Evolutionary conservation across 2,329 filamentous ascomycete genomes (phyloP).

Genomic region (Penicillium sp.): DNA sequence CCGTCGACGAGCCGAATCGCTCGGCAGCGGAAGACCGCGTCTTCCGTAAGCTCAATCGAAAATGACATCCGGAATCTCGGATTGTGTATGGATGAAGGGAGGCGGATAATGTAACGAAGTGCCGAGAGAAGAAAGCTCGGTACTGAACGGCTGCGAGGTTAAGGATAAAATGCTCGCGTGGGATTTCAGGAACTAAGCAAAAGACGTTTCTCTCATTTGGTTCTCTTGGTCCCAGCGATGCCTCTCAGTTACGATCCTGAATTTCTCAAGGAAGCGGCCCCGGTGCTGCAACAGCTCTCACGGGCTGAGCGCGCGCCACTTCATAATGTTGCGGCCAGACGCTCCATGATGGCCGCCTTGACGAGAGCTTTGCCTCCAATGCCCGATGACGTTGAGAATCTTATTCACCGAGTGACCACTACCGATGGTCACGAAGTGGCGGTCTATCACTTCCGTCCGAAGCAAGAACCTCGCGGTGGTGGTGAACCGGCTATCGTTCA

Average conservation of each 20-base stretch:
- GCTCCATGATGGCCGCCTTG: slow-evolving; percentile 1
- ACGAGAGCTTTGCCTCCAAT: neutral
- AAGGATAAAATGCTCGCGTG: no score
- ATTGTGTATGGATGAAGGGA: no score
- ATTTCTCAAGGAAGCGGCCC: slow-evolving; percentile 9
- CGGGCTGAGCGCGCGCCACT: neutral
- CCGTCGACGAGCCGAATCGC: no score
- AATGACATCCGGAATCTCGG: no score
- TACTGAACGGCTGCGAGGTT: no score
- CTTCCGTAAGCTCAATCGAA: no score
- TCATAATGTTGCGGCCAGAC: slow-evolving; percentile 6
- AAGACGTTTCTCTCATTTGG: no score
- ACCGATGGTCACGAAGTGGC: slow-evolving; percentile 6
- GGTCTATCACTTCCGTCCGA: slow-evolving; percentile 15
- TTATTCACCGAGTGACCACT: slow-evolving; percentile 3
- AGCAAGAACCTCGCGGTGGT: neutral
- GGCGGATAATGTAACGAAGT: no score
- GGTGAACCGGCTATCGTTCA: slow-evolving; percentile 34
- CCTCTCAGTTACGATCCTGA: slow-evolving; percentile 16
- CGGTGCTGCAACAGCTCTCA: slow-evolving; percentile 5
- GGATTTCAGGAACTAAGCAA: no score
- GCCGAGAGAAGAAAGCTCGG: no score
- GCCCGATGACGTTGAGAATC: slow-evolving; percentile 11
- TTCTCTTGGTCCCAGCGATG: neutral
- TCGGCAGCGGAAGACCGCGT: no score